phyloP scores from a whole-genome alignment of 1,284 basidiomycete genomes.

The Chalciporus sp. region DNA sequence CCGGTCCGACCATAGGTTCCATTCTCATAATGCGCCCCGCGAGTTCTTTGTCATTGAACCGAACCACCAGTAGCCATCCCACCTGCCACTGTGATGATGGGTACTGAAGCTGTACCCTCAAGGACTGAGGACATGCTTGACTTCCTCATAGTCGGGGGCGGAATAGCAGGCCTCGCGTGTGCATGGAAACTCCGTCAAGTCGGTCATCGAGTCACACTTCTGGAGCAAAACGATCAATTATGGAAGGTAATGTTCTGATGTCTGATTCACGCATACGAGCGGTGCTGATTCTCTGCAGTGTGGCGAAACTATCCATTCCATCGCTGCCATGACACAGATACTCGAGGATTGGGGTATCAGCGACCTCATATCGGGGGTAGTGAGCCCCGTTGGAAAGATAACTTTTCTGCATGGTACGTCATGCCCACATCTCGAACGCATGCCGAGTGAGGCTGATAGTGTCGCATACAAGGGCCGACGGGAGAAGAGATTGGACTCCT shows the following conservation, averaged over 20 bases:
- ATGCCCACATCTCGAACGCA: neutral
- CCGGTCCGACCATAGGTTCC: too few species aligned
- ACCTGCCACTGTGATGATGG: neutral
- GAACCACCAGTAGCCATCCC: too few species aligned
- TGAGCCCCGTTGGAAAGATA: slow-evolving; percentile 36
- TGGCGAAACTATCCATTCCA: slow-evolving; percentile 22
- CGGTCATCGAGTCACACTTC: slow-evolving; percentile 45
- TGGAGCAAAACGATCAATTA: slow-evolving; percentile 41
- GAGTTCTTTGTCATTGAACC: too few species aligned
- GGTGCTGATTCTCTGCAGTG: slow-evolving; percentile 7
- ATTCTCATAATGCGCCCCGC: too few species aligned
- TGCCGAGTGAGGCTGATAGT: neutral
- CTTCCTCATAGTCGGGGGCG: slow-evolving; percentile 44
- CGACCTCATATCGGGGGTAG: slow-evolving; percentile 30
- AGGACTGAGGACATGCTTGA: slow-evolving; percentile 28
- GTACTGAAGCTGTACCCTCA: slow-evolving; percentile 11
- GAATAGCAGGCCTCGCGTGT: slow-evolving; percentile 43
- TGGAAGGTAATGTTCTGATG: slow-evolving; percentile 29
- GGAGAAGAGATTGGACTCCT: slow-evolving; percentile 40
- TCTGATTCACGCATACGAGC: slow-evolving; percentile 3
- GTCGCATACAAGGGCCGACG: slow-evolving; percentile 31
- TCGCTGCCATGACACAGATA: slow-evolving; percentile 50
- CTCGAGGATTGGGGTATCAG: slow-evolving; percentile 47
- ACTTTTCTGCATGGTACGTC: slow-evolving; percentile 27
- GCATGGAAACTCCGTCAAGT: slow-evolving; percentile 45